Evolutionary conservation across 495 filamentous ascomycete genomes (phyloP).

Genomic region (Neurospora terricola): DNA sequence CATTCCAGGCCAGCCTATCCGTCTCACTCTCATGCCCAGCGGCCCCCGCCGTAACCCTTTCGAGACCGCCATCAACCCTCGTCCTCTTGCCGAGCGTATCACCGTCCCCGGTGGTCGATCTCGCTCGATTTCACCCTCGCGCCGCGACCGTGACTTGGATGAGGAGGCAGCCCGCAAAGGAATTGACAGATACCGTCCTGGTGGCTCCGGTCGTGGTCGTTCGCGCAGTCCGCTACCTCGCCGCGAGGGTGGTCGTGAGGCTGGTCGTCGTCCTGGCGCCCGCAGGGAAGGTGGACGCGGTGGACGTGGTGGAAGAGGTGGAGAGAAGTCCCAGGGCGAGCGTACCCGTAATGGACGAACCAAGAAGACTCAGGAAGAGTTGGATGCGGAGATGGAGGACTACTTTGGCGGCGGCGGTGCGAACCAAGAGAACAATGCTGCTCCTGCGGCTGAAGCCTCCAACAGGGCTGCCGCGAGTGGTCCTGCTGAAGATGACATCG

Average conservation of each 20-base stretch:
- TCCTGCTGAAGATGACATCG: constrained; percentile 8
- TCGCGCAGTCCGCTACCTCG: neutral
- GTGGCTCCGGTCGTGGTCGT: constrained; percentile 12
- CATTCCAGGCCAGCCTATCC: constrained; percentile 63
- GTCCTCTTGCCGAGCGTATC: constrained; percentile 68
- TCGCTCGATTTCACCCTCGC: constrained; percentile 39
- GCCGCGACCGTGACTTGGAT: constrained; percentile 35
- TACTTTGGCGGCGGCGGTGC: constrained; percentile 57
- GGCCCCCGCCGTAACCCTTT: constrained; percentile 45
- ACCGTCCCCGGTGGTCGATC: constrained; percentile 40
- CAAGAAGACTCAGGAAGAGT: constrained; percentile 83
- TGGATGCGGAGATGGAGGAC: constrained; percentile 93
- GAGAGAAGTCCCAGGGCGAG: constrained; percentile 24
- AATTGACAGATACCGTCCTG: constrained; percentile 9
- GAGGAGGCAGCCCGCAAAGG: constrained; percentile 30
- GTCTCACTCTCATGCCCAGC: constrained; percentile 55
- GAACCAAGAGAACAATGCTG: constrained; percentile 11
- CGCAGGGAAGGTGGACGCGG: constrained; percentile 32
- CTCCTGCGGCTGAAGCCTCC: constrained; percentile 6
- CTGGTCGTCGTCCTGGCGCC: constrained; percentile 44
- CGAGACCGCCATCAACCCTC: constrained; percentile 46
- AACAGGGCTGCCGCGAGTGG: constrained; percentile 1
- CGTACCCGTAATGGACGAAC: constrained; percentile 46
- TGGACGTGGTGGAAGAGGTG: constrained; percentile 32
- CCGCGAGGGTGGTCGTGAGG: constrained; percentile 30